Conservation (phyloP, 495 filamentous ascomycete species). For the Schizothecium vesticola region DNA sequence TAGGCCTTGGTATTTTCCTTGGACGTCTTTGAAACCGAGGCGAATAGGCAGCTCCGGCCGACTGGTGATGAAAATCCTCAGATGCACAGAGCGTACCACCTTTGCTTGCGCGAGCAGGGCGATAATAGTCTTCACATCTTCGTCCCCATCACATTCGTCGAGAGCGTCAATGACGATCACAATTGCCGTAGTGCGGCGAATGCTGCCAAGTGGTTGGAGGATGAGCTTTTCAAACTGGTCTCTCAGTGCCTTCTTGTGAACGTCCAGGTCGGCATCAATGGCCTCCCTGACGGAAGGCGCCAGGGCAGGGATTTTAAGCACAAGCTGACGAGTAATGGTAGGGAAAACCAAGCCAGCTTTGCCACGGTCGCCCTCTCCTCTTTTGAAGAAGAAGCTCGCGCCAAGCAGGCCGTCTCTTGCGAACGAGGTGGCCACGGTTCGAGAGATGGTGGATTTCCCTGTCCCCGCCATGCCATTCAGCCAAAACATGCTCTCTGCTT, state of each 20-base stretch:
- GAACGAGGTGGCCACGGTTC: constrained; percentile 31
- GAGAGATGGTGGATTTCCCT: constrained; percentile 43
- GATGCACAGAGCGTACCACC: background rate
- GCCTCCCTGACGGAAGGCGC: constrained; percentile 29
- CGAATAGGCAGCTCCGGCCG: constrained; percentile 43
- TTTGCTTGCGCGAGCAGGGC: constrained; percentile 26
- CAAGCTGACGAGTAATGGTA: constrained; percentile 41
- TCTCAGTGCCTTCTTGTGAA: constrained; percentile 32
- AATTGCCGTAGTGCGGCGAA: constrained; percentile 4
- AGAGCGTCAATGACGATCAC: constrained; percentile 50
- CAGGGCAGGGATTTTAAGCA: constrained; percentile 24
- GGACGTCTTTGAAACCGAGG: constrained; percentile 24
- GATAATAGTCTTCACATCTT: constrained; percentile 37
- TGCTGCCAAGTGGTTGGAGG: constrained; percentile 32
- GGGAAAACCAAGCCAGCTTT: constrained; percentile 40
- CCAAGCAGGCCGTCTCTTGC: constrained; percentile 7
- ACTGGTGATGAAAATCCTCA: constrained; percentile 32
- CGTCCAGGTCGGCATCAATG: constrained; percentile 33
- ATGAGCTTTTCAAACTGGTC: constrained; percentile 50
- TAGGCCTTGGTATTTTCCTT: constrained; percentile 25
- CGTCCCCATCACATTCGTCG: constrained; percentile 45
- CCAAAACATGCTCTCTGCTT: constrained; percentile 9
- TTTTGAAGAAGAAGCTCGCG: too few relatives aligned
- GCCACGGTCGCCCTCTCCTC: constrained; percentile 39
- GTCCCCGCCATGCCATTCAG: constrained; percentile 43